Base-by-base conservation (phyloP, 2,329 filamentous ascomycete genomes). In the Beauveria caledonica region DNA sequence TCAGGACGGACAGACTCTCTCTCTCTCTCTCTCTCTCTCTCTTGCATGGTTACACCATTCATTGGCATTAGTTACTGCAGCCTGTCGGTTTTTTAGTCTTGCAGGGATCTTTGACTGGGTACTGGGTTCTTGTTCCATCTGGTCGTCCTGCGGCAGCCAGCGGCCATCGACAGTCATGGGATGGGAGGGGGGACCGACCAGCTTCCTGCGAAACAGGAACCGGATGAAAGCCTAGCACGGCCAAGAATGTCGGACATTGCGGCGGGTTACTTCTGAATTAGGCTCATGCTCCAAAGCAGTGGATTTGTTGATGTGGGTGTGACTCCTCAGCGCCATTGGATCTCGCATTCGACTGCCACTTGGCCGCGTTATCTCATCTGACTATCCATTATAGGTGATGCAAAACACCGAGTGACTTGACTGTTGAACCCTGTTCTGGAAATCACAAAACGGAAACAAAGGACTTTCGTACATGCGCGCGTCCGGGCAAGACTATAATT, bases 191-290 rank as follows among this genome's bases (percentile, higher is more conserved):
- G 27, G 27, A 11, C n/a, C n/a, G 5, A 33, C 49, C 39, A 51
- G 36, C 56, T 36, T 33, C 27, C 48, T 59, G 19, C 39, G 9
- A 42, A 17, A 9, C 36, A n/a, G 56, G 48, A 52, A 33, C 57
- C 57, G 40, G 39, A 52, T 53, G 49, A 49, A 46, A 21, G 48
- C 56, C 50, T 55, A 49, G 29, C n/a, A 49, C 8, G 58, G 45
- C 50, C 50, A 42, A 60, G 19, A 54, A 54, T 60, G 48, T 50
- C 58, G 58, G 58, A 54, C 51, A 60, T 60, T 60, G 50, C 58
- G 44, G 51, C 51, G 58, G 49, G 40, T 33, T 42, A 36, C 56
- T 44, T 58, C 23, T 58, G 39, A 23, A 53, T 53, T 59, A 53
- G 40, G 39, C 46, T 59, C 46, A 59, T 53, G 57, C 56, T 58